Percentiles rank a stretch among this genome's conserved stretches.
These are phyloP conservation scores for Colletotrichum navitas DNA, from an alignment of 2,329 filamentous ascomycete species.

Conservation along the genomic window DNA sequence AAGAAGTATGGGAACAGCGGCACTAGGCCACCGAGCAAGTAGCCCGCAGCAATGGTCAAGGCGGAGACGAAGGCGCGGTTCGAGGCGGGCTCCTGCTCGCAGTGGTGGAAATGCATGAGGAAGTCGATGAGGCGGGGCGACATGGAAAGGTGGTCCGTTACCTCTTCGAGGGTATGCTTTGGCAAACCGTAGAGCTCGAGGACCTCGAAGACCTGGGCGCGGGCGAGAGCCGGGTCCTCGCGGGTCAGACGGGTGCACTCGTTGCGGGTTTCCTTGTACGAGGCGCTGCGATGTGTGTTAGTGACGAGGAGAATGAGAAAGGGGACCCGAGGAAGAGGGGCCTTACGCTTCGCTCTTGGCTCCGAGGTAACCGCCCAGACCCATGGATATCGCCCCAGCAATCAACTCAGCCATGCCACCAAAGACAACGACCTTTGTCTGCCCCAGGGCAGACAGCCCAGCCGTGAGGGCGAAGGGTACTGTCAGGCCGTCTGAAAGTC, in stretches of 20 bases:
- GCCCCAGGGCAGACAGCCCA: constrained; percentile 75
- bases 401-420: constrained; percentile 82
- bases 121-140: constrained; percentile 64
- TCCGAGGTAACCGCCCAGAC: constrained; percentile 79
- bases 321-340: not conserved
- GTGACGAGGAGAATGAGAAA: constrained; percentile 15
- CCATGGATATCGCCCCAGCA: constrained; percentile 83
- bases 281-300: constrained; percentile 33
- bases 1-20: constrained; percentile 79
- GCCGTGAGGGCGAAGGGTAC: constrained; percentile 85
- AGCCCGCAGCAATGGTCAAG: constrained; percentile 75
- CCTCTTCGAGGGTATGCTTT: constrained; percentile 41
- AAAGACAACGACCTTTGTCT: constrained; percentile 75
- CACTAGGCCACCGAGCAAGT: constrained; percentile 78
- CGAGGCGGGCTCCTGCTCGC: constrained; percentile 59
- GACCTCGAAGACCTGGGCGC: constrained; percentile 63
- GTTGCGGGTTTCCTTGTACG: constrained; percentile 45
- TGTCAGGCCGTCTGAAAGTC: constrained; percentile 82
- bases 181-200: constrained; percentile 64
- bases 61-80: constrained; percentile 67
- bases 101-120: constrained; percentile 71
- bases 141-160: constrained; percentile 42
- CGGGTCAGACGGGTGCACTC: constrained; percentile 59
- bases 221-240: constrained; percentile 56
- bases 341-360: constrained; percentile 64